Percentiles rank a stretch among this genome's conserved stretches.
phyloP scores from a whole-genome alignment of 441 rosid genomes.

The Adansonia grandidieri region DNA sequence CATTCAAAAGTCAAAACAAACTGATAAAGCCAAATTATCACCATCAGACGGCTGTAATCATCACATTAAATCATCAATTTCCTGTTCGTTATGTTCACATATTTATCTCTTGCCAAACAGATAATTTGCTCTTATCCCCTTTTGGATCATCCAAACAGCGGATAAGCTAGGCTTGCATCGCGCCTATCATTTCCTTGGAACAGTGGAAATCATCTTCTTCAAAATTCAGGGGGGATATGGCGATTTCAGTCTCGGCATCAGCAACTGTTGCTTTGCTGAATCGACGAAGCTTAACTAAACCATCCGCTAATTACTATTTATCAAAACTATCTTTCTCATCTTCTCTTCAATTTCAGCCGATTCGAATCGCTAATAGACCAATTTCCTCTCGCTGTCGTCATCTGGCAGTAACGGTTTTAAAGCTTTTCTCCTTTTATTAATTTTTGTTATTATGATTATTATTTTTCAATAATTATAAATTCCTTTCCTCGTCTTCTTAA shows the following conservation, averaged over 20 bases:
- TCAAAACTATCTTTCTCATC: conserved; percentile 43
- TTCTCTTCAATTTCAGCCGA: conserved; percentile 43
- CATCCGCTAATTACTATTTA: conserved; percentile 26
- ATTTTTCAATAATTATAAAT: neutral
- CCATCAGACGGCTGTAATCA: neutral
- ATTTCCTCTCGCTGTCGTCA: conserved; percentile 45
- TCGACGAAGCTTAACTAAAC: conserved; percentile 21
- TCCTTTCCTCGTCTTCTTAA: neutral
- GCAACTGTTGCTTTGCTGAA: conserved; percentile 41
- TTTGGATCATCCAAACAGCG: conserved; percentile 7
- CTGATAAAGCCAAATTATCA: neutral
- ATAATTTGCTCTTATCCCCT: neutral
- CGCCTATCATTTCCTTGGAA: neutral
- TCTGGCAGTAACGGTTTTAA: conserved; percentile 32
- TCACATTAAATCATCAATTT: neutral
- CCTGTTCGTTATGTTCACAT: neutral
- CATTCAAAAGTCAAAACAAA: neutral
- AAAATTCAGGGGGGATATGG: conserved; percentile 39
- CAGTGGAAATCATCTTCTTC: neutral
- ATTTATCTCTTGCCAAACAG: conserved; percentile 6
- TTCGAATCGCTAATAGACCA: conserved; percentile 38
- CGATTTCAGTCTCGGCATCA: conserved; percentile 55
- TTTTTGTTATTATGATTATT: neutral
- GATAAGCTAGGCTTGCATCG: neutral
- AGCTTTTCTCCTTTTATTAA: neutral